Conservation (phyloP, 148 eudicot species). For the Rhododendron molle region DNA sequence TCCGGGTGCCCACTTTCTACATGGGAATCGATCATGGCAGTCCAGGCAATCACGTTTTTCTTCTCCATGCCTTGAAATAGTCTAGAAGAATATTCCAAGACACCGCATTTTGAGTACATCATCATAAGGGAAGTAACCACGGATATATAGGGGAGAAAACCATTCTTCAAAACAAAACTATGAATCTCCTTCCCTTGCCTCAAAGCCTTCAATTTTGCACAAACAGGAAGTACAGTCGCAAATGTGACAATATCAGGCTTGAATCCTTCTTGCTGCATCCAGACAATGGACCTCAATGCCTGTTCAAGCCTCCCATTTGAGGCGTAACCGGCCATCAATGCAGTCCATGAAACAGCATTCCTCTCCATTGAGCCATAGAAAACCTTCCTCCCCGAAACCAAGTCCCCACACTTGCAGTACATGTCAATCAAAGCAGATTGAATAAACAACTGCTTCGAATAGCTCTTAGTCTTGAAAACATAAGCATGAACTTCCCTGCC, state of each 20-base stretch:
- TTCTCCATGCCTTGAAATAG: slow-evolving; percentile 50
- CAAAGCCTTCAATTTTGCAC: slow-evolving; percentile 54
- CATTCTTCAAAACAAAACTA: slow-evolving; percentile 51
- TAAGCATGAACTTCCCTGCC: slow-evolving; percentile 84
- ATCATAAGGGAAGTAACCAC: slow-evolving; percentile 69
- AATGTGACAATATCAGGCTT: slow-evolving; percentile 82
- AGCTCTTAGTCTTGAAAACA: slow-evolving; percentile 55
- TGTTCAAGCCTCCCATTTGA: slow-evolving; percentile 71
- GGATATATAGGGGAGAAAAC: slow-evolving; percentile 58
- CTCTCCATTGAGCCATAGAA: slow-evolving; percentile 62
- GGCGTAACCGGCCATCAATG: slow-evolving; percentile 72
- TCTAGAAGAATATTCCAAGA: slow-evolving; percentile 37
- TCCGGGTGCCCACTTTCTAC: slow-evolving; percentile 32
- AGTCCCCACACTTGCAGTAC: slow-evolving; percentile 92
- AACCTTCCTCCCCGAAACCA: slow-evolving; percentile 60
- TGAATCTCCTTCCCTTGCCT: slow-evolving; percentile 78
- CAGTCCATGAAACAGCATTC: slow-evolving; percentile 79
- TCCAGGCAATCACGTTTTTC: slow-evolving; percentile 78
- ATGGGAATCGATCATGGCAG: slow-evolving; percentile 65
- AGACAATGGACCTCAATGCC: slow-evolving; percentile 66
- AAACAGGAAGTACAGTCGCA: slow-evolving; percentile 78
- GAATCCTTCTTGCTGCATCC: slow-evolving; percentile 98
- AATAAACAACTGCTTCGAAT: slow-evolving; percentile 57
- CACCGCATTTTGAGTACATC: slow-evolving; percentile 86
- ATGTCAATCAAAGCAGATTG: slow-evolving; percentile 81